These are phyloP conservation scores for Exophiala calicioides DNA, from an alignment of 2,329 filamentous ascomycete genomes.

Conservation along the genomic window DNA sequence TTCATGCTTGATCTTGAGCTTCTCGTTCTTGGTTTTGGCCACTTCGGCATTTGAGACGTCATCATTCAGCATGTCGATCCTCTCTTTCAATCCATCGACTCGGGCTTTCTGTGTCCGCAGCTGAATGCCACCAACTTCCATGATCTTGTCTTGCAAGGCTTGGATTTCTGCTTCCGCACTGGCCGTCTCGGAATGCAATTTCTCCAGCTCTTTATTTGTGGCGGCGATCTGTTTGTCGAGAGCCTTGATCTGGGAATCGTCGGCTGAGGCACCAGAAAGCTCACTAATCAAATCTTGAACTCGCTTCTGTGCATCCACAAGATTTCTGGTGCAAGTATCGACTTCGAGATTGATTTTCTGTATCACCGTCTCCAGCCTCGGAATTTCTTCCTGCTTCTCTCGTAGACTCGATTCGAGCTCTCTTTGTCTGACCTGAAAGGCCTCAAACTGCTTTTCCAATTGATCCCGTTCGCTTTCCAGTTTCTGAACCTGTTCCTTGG, in stretches of 20 bases:
- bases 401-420: conserved; percentile 74
- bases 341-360: conserved; percentile 89
- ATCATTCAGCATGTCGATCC: conserved; percentile 78
- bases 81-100: conserved; percentile 84
- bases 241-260: conserved; percentile 70
- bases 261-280: conserved; percentile 76
- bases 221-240: conserved; percentile 77
- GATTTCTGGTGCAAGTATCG: conserved; percentile 80
- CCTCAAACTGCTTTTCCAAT: conserved; percentile 77
- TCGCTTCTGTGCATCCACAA: conserved; percentile 79
- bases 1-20: conserved; percentile 82
- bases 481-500: conserved; percentile 83
- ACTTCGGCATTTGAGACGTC: conserved; percentile 85
- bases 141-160: conserved; percentile 90
- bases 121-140: conserved; percentile 95
- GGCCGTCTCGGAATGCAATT: conserved; percentile 79
- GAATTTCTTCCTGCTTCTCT: conserved; percentile 74
- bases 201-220: conserved; percentile 75
- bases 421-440: conserved; percentile 81
- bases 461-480: conserved; percentile 84
- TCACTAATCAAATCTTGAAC: conserved; percentile 81
- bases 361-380: conserved; percentile 81
- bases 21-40: conserved; percentile 87
- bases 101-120: conserved; percentile 86
- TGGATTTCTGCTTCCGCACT: conserved; percentile 93